phyloP scores from a whole-genome alignment of 1,139 yeast genomes.

The Zygosaccharomyces pseudobailii region DNA sequence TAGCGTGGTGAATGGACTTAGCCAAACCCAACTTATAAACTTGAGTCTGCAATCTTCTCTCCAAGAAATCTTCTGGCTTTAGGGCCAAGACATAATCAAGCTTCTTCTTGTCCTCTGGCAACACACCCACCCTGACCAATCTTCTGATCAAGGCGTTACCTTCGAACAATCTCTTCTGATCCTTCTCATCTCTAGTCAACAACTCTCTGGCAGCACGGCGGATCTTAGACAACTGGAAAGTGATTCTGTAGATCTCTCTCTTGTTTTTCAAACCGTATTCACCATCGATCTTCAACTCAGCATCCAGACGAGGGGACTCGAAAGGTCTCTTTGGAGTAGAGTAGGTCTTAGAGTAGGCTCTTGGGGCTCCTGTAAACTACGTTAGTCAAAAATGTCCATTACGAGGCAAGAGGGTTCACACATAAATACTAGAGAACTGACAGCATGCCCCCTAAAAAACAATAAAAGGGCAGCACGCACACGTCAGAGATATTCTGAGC shows the following conservation, averaged over 20 bases:
- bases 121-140: constrained; percentile 73
- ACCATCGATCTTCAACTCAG: constrained; percentile 99
- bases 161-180: constrained; percentile 99
- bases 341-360: constrained; percentile 99
- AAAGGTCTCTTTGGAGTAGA: constrained; percentile 97
- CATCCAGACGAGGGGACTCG: constrained; percentile 99
- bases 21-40: constrained; percentile 99
- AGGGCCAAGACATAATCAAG: constrained; percentile 98
- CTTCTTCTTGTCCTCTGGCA: constrained; percentile 99
- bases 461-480: constrained; percentile 3
- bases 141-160: constrained; percentile 88
- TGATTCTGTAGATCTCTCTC: constrained; percentile 68
- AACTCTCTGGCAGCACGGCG: constrained; percentile 99
- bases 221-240: constrained; percentile 97
- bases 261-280: constrained; percentile 99
- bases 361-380: constrained; percentile 72
- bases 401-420: constrained; percentile 14
- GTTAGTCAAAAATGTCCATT: constrained; percentile 8
- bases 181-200: constrained; percentile 99
- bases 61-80: constrained; percentile 98
- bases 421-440: constrained; percentile 10
- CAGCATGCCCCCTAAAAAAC: constrained; percentile 1
- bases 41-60: constrained; percentile 99
- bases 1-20: constrained; percentile 99
- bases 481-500: not conserved